phyloP scores from a whole-genome alignment of 2,329 filamentous ascomycete genomes.

The Nothophaeocryptopus gaeumannii region DNA sequence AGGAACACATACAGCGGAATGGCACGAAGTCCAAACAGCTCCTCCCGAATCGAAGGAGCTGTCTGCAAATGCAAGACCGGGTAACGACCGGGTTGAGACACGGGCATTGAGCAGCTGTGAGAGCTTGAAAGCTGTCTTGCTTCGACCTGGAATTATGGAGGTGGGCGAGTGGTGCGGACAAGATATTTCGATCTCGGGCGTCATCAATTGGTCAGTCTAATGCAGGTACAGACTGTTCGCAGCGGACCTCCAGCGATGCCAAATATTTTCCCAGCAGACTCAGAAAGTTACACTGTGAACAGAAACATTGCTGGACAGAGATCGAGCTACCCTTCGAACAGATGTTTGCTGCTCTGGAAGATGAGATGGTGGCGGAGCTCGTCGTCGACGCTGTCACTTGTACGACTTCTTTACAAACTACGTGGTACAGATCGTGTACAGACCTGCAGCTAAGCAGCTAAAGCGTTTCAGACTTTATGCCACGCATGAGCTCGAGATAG shows the following conservation, averaged over 20 bases:
- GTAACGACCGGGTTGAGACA: no score
- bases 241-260: neutral
- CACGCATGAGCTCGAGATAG: slow-evolving; percentile 9
- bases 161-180: slow-evolving; percentile 2
- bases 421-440: slow-evolving; percentile 12
- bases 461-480: slow-evolving; percentile 14
- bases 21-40: no score
- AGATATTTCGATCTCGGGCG: slow-evolving; percentile 1
- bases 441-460: slow-evolving; percentile 7
- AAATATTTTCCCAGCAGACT: no score
- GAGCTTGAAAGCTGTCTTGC: neutral
- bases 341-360: no score
- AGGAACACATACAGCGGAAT: neutral
- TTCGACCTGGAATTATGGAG: neutral
- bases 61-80: no score
- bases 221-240: slow-evolving; percentile 5
- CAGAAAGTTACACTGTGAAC: no score
- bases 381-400: no score
- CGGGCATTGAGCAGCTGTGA: no score
- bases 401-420: slow-evolving; percentile 1
- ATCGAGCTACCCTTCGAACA: no score
- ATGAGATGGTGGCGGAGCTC: no score
- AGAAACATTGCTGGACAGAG: no score
- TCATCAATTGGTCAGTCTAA: neutral
- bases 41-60: no score